Evolutionary conservation across 2,329 filamentous ascomycete species (phyloP).

Genomic region (Nemania sp.): DNA sequence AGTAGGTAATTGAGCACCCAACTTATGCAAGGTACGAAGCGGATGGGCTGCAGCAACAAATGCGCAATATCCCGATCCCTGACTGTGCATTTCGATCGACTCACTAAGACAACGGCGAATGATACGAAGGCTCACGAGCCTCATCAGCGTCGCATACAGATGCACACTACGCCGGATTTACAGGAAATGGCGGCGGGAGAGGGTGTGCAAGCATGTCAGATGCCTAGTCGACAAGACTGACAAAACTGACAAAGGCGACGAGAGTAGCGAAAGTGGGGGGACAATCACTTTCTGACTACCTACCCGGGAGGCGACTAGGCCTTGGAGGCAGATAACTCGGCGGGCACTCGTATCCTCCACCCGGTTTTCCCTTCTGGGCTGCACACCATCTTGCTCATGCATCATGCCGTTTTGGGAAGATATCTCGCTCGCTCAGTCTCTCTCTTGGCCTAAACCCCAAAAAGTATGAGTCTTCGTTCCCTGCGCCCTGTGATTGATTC

Average conservation of each 20-base stretch:
- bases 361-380: conserved; percentile 39
- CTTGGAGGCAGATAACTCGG: conserved; percentile 24
- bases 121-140: conserved; percentile 49
- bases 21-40: conserved; percentile 50
- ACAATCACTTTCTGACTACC: not conserved
- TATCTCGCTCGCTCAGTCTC: conserved; percentile 35
- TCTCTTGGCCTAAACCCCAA: conserved; percentile 24
- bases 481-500: conserved; percentile 42
- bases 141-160: conserved; percentile 46
- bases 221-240: conserved; percentile 42
- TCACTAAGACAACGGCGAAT: conserved; percentile 46
- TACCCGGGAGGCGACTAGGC: not conserved
- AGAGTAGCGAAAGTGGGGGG: conserved; percentile 6
- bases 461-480: conserved; percentile 35
- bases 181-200: conserved; percentile 39
- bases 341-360: conserved; percentile 40
- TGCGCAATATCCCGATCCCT: conserved; percentile 45
- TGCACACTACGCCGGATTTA: conserved; percentile 27
- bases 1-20: conserved; percentile 26
- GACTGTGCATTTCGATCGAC: conserved; percentile 44
- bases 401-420: conserved; percentile 38
- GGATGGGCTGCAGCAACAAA: conserved; percentile 44
- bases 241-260: conserved; percentile 21
- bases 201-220: conserved; percentile 48
- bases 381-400: conserved; percentile 47